phyloP scores from a whole-genome alignment of 1,139 yeast genomes.

The Casaregolazyma suthepensis region DNA sequence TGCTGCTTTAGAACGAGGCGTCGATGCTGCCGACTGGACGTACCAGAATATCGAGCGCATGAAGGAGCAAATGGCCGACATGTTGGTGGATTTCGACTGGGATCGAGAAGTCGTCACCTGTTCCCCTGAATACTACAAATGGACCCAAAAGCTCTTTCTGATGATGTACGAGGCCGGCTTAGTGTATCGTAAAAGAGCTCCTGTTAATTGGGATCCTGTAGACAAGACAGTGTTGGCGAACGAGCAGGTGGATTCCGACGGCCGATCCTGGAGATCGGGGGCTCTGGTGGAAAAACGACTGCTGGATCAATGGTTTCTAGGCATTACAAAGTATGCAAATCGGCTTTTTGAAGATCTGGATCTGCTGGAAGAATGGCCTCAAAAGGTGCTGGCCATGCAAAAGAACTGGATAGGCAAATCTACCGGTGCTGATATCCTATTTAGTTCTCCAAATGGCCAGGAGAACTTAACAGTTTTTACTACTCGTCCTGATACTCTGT shows the following conservation, averaged over 20 bases:
- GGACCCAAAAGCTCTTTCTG: constrained; percentile 84
- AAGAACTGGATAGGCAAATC: constrained; percentile 90
- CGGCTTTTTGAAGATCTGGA: constrained; percentile 59
- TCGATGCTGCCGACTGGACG: constrained; percentile 83
- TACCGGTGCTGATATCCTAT: constrained; percentile 60
- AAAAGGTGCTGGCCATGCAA: constrained; percentile 84
- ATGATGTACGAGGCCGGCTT: constrained; percentile 66
- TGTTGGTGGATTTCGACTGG: constrained; percentile 93
- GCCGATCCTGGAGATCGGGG: constrained; percentile 95
- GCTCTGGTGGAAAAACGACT: constrained; percentile 79
- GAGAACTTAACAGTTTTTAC: constrained; percentile 44
- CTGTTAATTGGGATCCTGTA: constrained; percentile 96
- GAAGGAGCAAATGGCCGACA: constrained; percentile 72
- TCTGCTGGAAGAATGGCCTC: constrained; percentile 70
- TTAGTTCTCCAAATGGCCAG: constrained; percentile 16
- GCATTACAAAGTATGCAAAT: constrained; percentile 75
- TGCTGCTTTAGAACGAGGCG: constrained; percentile 84
- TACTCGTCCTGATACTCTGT: constrained; percentile 83
- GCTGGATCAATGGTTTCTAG: constrained; percentile 88
- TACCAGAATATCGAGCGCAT: constrained; percentile 64
- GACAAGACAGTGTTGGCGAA: constrained; percentile 92
- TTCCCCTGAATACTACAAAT: constrained; percentile 77
- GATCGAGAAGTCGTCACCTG: constrained; percentile 85
- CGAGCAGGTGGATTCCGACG: constrained; percentile 90
- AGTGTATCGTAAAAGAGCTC: constrained; percentile 81